Evolutionary conservation across 768 basidiomycete genomes (phyloP).

Genomic region (Calocera viscosa): DNA sequence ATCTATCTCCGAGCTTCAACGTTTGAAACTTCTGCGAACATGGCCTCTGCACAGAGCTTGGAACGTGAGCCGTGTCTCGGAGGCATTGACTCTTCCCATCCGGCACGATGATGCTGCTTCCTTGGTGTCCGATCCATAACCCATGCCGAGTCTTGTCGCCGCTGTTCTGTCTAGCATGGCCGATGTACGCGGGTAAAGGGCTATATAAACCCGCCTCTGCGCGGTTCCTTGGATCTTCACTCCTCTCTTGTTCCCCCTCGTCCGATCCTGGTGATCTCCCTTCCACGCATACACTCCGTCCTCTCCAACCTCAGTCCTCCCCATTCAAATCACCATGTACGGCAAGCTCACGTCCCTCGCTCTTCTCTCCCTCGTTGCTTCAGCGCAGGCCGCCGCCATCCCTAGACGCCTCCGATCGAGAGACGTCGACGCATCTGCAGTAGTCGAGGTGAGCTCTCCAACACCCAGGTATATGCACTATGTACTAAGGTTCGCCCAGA

Average conservation of each 20-base stretch:
- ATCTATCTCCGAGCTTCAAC: too few species aligned
- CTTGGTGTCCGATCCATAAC: too few species aligned
- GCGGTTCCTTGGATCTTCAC: not conserved
- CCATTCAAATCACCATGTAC: not conserved
- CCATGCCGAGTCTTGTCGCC: too few species aligned
- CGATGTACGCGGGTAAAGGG: too few species aligned
- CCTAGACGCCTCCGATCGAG: not conserved
- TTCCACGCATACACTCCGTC: not conserved
- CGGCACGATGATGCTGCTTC: too few species aligned
- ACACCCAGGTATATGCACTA: not conserved
- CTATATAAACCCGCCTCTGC: not conserved
- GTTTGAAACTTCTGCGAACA: too few species aligned
- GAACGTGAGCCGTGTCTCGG: too few species aligned
- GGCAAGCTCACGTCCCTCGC: not conserved
- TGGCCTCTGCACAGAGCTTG: too few species aligned
- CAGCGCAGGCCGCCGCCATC: slow-evolving; percentile 5
- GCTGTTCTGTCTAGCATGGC: too few species aligned
- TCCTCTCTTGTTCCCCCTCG: not conserved
- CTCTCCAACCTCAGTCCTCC: not conserved
- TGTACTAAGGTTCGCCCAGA: not conserved
- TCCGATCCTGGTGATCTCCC: slow-evolving; percentile 8
- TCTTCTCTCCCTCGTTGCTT: not conserved
- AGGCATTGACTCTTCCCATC: too few species aligned
- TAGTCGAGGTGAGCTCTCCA: not conserved
- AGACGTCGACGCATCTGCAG: not conserved